Conservation (phyloP, 805 yeast genomes). For the Candida coquimbonensis region DNA sequence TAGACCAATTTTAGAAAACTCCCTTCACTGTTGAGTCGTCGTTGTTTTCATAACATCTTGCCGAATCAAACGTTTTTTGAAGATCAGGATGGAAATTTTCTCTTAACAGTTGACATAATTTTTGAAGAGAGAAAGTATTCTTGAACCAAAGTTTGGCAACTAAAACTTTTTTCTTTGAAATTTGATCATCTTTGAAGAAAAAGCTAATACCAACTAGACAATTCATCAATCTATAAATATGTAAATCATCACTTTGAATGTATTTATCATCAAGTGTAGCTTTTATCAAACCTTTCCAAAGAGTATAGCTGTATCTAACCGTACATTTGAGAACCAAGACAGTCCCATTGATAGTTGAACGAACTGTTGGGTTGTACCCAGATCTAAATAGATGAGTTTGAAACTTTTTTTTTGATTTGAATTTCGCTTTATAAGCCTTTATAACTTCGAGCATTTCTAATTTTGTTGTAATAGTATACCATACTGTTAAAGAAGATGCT, state of each 20-base stretch:
- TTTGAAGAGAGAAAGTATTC: background rate
- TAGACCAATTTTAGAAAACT: background rate
- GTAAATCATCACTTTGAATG: constrained; percentile 4
- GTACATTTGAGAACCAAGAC: background rate
- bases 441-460: constrained; percentile 4
- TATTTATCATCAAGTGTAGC: constrained; percentile 6
- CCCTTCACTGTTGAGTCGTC: background rate
- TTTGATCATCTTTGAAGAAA: background rate
- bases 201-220: constrained; percentile 5
- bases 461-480: constrained; percentile 1
- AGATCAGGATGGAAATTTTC: background rate
- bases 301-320: background rate
- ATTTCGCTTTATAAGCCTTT: background rate
- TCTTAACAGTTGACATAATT: constrained; percentile 1
- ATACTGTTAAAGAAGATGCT: background rate
- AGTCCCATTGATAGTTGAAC: background rate
- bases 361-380: background rate
- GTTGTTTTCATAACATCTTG: constrained; percentile 1
- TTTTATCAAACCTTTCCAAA: constrained; percentile 1
- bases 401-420: background rate
- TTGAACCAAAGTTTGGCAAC: constrained; percentile 1
- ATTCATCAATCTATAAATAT: constrained; percentile 1
- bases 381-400: constrained; percentile 6
- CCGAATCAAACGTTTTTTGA: background rate
- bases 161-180: background rate